Base-by-base conservation (phyloP, 345 rosid genomes). In the Linum tenue region DNA sequence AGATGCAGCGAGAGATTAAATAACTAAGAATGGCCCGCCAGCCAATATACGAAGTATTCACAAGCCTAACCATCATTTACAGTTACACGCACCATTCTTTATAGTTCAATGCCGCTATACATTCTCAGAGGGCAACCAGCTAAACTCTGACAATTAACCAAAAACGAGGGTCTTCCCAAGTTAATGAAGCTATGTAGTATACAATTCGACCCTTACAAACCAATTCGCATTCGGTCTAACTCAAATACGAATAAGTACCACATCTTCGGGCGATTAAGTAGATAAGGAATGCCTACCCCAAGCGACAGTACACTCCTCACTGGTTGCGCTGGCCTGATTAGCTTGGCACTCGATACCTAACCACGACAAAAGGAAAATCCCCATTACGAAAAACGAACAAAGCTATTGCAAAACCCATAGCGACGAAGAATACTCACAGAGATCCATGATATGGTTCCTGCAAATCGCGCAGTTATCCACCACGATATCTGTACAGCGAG, bases 391-490 rank as follows among this genome's bases (percentile, higher is more conserved):
- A 64, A 37, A 43, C 39, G 37, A 2, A 44, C 5, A 3, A 22
- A 61, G 31, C 1, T 22, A 22, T 22, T 22, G 31, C 22, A 22
- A 6, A 42, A 48, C 9, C 36, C 37, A 31, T 65, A 40, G 35
- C 14, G 15, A 57, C 2, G 15, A 51, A 2, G 38, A 66, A 64
- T 71, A 39, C 95, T 75, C 72, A 94, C 99, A 94, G 12, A 94
- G 97, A 81, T 88, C 97, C 96, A 88, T 90, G 72, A 94, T 90
- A 56, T 88, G 99, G 72, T 88, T 90, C 73, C 96, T 74, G 74
- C 99, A 94, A 79, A 94, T 90, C n/a, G 97, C 99, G 66, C 97
- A 94, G 73, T 90, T 88, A 71, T 90, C 99, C 3, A 94, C 96
- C 17, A 86, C 99, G 64, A 90, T 90, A 79, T 90, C 99, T 90